Evolutionary conservation across 495 filamentous ascomycete genomes (phyloP), one percentile per base, ranked within the genome.

Genomic region (Aspergillus leporis): DNA sequence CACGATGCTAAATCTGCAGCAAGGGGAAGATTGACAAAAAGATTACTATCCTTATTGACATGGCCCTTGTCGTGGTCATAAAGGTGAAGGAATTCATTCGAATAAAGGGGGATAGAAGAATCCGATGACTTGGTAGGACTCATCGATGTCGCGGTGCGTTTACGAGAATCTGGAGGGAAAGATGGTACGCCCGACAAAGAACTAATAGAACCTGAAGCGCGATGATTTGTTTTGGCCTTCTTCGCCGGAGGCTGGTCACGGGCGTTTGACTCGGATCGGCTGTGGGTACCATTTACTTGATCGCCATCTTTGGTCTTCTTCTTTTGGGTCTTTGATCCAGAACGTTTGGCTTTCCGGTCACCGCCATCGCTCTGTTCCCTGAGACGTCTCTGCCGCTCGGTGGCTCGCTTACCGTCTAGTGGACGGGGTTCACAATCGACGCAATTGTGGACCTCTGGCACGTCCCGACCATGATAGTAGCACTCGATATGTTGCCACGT

Each of bases 401-500:
- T 78, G 36, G 94, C 94, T 63, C 81, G 78, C 62, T 87, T 82
- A 41, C 75, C 73, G 70, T 97, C 90, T 63, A 97, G 65, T 45
- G 66, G 66, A 61, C 91, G 81, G 18, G 93, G 91, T 58, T 86
- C 79, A 74, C 94, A 99, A 59, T 94, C 92, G 53, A 82, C 82
- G 75, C 94, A 99, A 63, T 86, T 87, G 74, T 99, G 96, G 63
- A 87, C 83, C 21, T 90, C 83, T 40, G 91, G 93, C 46, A 95
- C 87, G 36, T 85, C 81, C 51, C 81, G 82, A 52, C 85, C 78
- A 51, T 89, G 87, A 69, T 97, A 95, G 74, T 96, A 97, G 76
- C 94, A 99, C 64, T 90, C 84, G 61, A 95, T 93, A 74, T 99
- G 94, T 74, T 99, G 94, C 94, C 94, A 99, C 45, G 91, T 95